Evolutionary conservation across 305 asterid species (phyloP), one percentile per base, ranked within the genome.

Genomic region (Nicotiana rustica): DNA sequence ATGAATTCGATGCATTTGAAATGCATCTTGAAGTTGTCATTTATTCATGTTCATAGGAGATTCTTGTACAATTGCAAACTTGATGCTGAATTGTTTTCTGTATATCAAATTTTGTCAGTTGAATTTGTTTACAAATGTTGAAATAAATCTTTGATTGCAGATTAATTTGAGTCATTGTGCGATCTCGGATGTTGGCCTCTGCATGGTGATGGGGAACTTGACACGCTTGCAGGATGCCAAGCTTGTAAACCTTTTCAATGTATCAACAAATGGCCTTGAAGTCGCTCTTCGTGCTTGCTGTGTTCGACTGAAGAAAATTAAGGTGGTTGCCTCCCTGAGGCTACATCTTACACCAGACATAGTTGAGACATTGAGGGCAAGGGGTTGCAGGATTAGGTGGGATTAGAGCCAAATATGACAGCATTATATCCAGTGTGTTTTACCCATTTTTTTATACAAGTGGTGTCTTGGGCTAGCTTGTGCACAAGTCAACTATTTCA

Each of bases 371-470:
- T 90, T 93, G 55, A 84, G 81, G 84, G 84, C 89, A 31, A 88
- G 82, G 64, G 96, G 93, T 78, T 93, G 97, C 88, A 90, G 87
- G 93, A 90, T 93, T 79, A 86, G 96, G 84, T 93, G 97, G 97
- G 97, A 93, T 83, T 93, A 88, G 29, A 62, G 79, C 14, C 17
- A 21, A 49, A 21, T 49, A 47, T 25, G 38, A 18, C 62, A 49
- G 13, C 36, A 44, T 35, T 71, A 36, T 36, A 36, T 36, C 7
- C 41, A 36, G 41, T 36, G 7, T 35, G 38, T 36, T 6, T 36
- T 36, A 5, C 41, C 41, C 1, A 5, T 36, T 25, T 25, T 5
- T 36, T 36, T 5, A 5, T 36, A 6, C 8, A 1, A 36, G 8
- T 36, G 41, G 41, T 36, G 41, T 36, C 8, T 36, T 6, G 38